Conservation (phyloP, 1,284 basidiomycete species). For the Albatrellus sp. region DNA sequence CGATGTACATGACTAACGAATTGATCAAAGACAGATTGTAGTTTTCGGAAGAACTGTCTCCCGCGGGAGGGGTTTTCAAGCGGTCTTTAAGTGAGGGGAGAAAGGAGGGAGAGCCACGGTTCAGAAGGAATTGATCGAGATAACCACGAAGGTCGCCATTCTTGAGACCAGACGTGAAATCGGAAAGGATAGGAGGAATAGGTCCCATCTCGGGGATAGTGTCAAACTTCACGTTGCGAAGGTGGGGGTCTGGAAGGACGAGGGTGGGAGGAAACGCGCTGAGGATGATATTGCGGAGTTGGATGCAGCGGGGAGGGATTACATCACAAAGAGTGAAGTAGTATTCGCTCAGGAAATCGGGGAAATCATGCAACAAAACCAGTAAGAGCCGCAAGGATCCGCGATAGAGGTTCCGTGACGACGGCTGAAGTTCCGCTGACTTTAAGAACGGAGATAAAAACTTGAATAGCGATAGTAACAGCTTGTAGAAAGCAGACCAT, state of each 20-base stretch:
- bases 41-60: constrained; percentile 45
- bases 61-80: constrained; percentile 38
- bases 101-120: constrained; percentile 54
- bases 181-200: constrained; percentile 83
- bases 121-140: constrained; percentile 77
- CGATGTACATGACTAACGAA: constrained; percentile 90
- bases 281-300: constrained; percentile 93
- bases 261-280: constrained; percentile 90
- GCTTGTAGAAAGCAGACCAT: constrained; percentile 93
- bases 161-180: constrained; percentile 76
- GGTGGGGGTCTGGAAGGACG: constrained; percentile 80
- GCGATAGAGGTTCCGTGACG: constrained; percentile 84
- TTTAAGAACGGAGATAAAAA: constrained; percentile 90
- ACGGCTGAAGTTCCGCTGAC: constrained; percentile 66
- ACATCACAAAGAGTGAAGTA: constrained; percentile 92
- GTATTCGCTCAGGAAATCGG: constrained; percentile 94
- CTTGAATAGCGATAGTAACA: constrained; percentile 85
- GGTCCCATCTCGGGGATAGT: constrained; percentile 79
- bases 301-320: constrained; percentile 88
- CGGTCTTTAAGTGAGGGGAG: constrained; percentile 75
- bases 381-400: constrained; percentile 88
- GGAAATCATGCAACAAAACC: constrained; percentile 96
- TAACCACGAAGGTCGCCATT: constrained; percentile 65
- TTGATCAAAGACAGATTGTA: constrained; percentile 89
- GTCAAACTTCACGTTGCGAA: constrained; percentile 61